Evolutionary conservation across 2,329 filamentous ascomycete genomes (phyloP), one percentile per base, ranked within the genome.

Genomic region (Monosporascus sp.): DNA sequence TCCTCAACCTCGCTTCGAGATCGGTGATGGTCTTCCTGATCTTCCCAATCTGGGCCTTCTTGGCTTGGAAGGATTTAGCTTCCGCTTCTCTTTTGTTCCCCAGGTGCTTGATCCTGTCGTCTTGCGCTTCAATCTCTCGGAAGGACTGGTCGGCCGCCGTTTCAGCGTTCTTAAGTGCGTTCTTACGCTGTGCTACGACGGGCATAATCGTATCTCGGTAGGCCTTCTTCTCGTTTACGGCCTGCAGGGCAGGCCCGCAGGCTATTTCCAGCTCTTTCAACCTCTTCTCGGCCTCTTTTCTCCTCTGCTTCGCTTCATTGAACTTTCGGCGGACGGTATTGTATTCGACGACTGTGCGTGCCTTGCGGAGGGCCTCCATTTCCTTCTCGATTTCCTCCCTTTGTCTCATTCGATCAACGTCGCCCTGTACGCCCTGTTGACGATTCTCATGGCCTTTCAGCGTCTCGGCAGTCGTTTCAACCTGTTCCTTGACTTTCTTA

Each of bases 341-440:
- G 64, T 90, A 93, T 56, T 81, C 75, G 20, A 87, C 79, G 38
- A 91, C 75, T 0, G 88, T 83, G 40, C 85, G 80, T 26, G 83
- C 80, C 37, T 80, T 81, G 58, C 87, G 77, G 46, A 96, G 76
- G 47, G 87, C 76, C 26, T 80, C 73, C 5, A 93, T 78, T 53
- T 81, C 82, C 50, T 81, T 74, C 63, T 87, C 76, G 49, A 91
- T 83, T 50, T 83, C 78, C 52, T 87, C 82, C 53, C 91, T 83
- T 68, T 97, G 87, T 48, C 84, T 83, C 64, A 94, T 80, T 58
- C 90, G 85, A 62, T 95, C 87, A 24, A 97, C 91, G 64, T 97
- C 92, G 9, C 83, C 85, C 63, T 89, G 84, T 45, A 95, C 83
- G 49, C 84, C 81, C 56, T 82, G 76, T 58, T 97, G 93, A 27